Conservation (phyloP, 2,329 filamentous ascomycete genomes). For the Cladophialophora bantiana region DNA sequence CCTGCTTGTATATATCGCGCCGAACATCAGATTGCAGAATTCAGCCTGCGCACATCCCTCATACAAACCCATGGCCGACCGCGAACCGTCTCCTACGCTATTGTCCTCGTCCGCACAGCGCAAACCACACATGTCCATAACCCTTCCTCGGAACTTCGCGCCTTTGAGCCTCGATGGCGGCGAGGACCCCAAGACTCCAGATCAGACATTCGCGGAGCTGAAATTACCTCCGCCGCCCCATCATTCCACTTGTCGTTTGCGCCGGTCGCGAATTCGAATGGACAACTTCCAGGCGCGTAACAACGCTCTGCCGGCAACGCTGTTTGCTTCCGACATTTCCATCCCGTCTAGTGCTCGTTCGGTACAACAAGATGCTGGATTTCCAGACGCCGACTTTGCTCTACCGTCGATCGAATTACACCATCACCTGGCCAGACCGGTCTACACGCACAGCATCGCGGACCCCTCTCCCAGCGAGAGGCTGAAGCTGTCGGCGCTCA, state of each 20-base stretch:
- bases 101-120: slow-evolving; percentile 43
- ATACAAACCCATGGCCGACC: slow-evolving; percentile 31
- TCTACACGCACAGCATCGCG: slow-evolving; percentile 30
- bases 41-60: slow-evolving; percentile 12
- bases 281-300: slow-evolving; percentile 47
- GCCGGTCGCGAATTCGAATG: slow-evolving; percentile 49
- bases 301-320: slow-evolving; percentile 42
- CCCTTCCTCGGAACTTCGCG: slow-evolving; percentile 57
- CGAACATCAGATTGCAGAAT: not conserved
- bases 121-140: slow-evolving; percentile 52
- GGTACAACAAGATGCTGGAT: slow-evolving; percentile 21
- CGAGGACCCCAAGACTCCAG: slow-evolving; percentile 52
- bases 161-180: slow-evolving; percentile 46
- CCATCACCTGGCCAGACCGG: slow-evolving; percentile 19
- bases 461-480: slow-evolving; percentile 45
- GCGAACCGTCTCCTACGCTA: slow-evolving; percentile 37
- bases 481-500: slow-evolving; percentile 49
- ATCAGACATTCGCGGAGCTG: slow-evolving; percentile 49
- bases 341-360: slow-evolving; percentile 47
- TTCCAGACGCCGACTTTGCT: slow-evolving; percentile 42
- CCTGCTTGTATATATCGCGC: slow-evolving; percentile 13
- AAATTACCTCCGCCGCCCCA: slow-evolving; percentile 55
- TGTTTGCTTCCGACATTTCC: slow-evolving; percentile 48
- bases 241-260: slow-evolving; percentile 52
- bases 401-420: slow-evolving; percentile 41